A percentile compares a stretch with the other conserved stretches of the same genome.
Evolutionary conservation across 164 flowering plant genomes (phyloP).

Genomic region (Platanus orientalis): DNA sequence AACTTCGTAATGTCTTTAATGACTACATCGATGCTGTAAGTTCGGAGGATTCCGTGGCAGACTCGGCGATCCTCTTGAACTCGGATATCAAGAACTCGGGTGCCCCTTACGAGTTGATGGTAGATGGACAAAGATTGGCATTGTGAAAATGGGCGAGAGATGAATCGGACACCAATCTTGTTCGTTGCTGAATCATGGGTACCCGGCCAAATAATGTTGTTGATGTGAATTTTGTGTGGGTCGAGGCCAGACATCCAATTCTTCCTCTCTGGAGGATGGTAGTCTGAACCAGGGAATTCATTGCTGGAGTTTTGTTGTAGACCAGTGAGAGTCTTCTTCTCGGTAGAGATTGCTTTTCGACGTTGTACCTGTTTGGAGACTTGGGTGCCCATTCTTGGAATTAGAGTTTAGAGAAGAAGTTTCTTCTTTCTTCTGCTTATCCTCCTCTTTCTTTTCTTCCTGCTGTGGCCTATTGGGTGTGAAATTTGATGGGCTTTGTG

Average conservation of each 20-base stretch:
- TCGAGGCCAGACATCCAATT: conserved; percentile 55
- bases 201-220: too few relatives aligned
- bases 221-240: conserved; percentile 36
- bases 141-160: not conserved
- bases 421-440: conserved; percentile 12
- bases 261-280: conserved; percentile 45
- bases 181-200: too few relatives aligned
- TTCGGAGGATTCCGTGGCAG: not conserved
- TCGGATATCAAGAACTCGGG: not conserved
- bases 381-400: conserved; percentile 41
- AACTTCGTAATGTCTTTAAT: not conserved
- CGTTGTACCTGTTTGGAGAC: conserved; percentile 44
- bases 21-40: not conserved
- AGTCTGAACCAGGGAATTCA: conserved; percentile 45
- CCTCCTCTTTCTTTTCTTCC: conserved; percentile 8
- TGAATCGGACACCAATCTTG: too few relatives aligned
- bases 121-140: too few relatives aligned
- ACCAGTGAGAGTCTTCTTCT: conserved; percentile 43
- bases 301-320: conserved; percentile 30
- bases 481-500: not conserved
- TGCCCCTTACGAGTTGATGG: too few relatives aligned
- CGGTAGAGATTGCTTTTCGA: conserved; percentile 36
- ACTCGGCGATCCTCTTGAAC: not conserved
- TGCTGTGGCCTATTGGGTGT: not conserved
- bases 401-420: conserved; percentile 10